Percentiles rank a stretch among this genome's conserved stretches.
Conservation (phyloP, 257 asterid species). For the Solanum tarijense region DNA sequence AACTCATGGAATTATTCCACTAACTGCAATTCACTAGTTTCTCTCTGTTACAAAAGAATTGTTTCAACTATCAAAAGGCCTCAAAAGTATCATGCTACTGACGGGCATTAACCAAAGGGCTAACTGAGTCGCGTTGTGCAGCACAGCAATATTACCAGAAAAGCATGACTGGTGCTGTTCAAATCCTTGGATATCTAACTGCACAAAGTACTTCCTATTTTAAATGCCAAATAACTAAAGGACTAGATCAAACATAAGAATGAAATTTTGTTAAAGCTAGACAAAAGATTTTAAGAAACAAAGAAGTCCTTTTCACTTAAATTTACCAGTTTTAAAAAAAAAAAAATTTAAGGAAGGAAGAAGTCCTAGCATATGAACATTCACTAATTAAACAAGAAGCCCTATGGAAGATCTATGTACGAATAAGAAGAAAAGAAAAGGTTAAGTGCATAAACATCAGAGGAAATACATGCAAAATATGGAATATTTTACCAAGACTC, state of each 20-base stretch:
- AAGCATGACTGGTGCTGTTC: neutral
- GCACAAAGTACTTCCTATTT: neutral
- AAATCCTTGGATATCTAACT: neutral
- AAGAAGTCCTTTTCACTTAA: neutral
- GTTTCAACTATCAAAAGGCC: neutral
- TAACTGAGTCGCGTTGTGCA: neutral
- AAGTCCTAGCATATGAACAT: neutral
- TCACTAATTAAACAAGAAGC: neutral
- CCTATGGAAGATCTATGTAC: neutral
- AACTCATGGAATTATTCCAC: neutral
- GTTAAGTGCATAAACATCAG: neutral
- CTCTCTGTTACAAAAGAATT: neutral
- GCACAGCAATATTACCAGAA: neutral
- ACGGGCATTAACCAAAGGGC: neutral
- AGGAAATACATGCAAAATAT: neutral
- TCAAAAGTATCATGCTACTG: neutral
- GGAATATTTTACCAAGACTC: constrained; percentile 21
- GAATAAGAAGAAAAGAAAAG: neutral
- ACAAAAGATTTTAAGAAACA: neutral
- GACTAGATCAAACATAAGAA: neutral
- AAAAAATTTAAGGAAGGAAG: neutral
- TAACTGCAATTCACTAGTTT: neutral
- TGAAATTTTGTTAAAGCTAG: neutral
- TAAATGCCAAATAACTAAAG: neutral
- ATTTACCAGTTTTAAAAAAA: neutral